Evolutionary conservation across 2,329 filamentous ascomycete species (phyloP).

Genomic region (Graphium sp.): DNA sequence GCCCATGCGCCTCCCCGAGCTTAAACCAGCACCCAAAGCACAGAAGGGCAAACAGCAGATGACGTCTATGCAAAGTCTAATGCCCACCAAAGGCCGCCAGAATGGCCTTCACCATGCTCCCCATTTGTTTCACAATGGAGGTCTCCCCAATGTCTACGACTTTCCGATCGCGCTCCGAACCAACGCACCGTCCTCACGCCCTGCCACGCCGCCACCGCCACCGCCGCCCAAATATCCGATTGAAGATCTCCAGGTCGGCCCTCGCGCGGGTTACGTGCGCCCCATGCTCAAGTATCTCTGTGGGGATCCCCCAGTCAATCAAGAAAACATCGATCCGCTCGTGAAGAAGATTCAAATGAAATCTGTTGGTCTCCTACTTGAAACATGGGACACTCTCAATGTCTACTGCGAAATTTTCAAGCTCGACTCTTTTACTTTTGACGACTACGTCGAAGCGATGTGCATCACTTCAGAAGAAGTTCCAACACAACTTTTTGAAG

Average conservation of each 20-base stretch:
- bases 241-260: constrained; percentile 73
- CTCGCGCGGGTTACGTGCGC: constrained; percentile 47
- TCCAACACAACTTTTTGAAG: constrained; percentile 72
- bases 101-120: too few species aligned
- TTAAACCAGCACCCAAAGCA: constrained; percentile 57
- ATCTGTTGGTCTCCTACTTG: constrained; percentile 70
- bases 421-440: constrained; percentile 92
- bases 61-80: not conserved
- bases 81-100: constrained; percentile 27
- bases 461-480: constrained; percentile 55
- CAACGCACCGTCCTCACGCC: constrained; percentile 24
- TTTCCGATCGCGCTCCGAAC: constrained; percentile 24
- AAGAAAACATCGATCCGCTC: constrained; percentile 16
- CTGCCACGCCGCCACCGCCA: constrained; percentile 36
- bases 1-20: constrained; percentile 46
- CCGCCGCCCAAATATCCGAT: constrained; percentile 86
- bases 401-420: constrained; percentile 95
- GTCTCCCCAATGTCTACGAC: constrained; percentile 28
- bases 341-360: constrained; percentile 52
- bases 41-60: constrained; percentile 44
- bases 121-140: constrained; percentile 21
- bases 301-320: constrained; percentile 37
- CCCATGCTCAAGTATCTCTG: constrained; percentile 68
- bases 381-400: constrained; percentile 93
- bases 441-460: constrained; percentile 86